phyloP scores from a whole-genome alignment of 2,329 filamentous ascomycete species.

The Cordyceps cicadae region DNA sequence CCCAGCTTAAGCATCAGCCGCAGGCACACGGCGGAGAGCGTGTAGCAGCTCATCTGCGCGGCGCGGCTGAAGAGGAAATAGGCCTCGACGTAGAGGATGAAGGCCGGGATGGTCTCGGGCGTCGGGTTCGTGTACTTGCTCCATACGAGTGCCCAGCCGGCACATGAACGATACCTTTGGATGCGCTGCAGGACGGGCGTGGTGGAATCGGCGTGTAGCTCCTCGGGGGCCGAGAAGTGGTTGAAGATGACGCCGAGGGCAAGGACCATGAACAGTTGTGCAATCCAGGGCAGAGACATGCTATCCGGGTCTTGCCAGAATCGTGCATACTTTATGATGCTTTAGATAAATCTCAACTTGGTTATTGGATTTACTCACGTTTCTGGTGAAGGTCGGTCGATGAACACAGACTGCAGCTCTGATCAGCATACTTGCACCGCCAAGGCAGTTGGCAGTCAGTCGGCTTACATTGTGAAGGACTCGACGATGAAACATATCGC shows the following conservation, averaged over 20 bases:
- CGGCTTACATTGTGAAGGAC: conserved; percentile 41
- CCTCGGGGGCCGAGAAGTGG: conserved; percentile 34
- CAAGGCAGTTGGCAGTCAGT: conserved; percentile 8
- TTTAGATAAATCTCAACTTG: neutral
- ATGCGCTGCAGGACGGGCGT: conserved; percentile 36
- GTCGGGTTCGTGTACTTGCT: conserved; percentile 44
- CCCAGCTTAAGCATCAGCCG: conserved; percentile 52
- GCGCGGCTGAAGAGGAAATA: conserved; percentile 44
- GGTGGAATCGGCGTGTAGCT: conserved; percentile 33
- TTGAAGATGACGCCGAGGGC: conserved; percentile 37
- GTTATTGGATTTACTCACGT: conserved; percentile 23
- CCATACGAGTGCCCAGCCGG: conserved; percentile 42
- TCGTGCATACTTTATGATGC: conserved; percentile 32
- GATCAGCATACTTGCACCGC: neutral
- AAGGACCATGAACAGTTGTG: conserved; percentile 41
- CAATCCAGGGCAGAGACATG: conserved; percentile 38
- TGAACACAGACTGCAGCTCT: conserved; percentile 40
- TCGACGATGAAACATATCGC: conserved; percentile 45
- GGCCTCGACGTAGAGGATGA: conserved; percentile 44
- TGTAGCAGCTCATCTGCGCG: conserved; percentile 46
- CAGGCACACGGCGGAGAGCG: conserved; percentile 41
- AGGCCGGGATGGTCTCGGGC: conserved; percentile 39
- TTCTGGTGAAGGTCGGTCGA: conserved; percentile 41
- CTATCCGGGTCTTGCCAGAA: conserved; percentile 39
- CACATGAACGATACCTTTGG: conserved; percentile 38